These are phyloP conservation scores for Cordyceps cicadae DNA, from an alignment of 2,329 filamentous ascomycete genomes.

Conservation along the genomic window DNA sequence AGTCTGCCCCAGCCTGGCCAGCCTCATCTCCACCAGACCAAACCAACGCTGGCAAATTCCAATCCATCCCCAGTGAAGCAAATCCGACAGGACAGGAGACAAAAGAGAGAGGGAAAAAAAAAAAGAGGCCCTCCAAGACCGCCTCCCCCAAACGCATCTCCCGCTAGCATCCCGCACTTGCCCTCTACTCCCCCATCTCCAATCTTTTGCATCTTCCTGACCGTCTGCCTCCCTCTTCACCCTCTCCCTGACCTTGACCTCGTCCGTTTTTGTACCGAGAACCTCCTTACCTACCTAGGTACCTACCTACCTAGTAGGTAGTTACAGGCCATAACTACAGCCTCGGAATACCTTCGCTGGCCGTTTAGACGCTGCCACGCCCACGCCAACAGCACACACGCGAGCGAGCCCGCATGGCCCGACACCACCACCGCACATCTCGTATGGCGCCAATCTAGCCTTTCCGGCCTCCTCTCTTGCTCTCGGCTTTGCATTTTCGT, in stretches of 20 bases:
- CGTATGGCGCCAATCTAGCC: constrained; percentile 4
- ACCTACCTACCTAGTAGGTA: neutral
- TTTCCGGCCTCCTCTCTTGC: neutral
- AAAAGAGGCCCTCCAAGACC: neutral
- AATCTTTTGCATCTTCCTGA: neutral
- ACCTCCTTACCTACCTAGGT: too few relatives aligned
- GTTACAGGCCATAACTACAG: neutral
- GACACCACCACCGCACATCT: neutral
- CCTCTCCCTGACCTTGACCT: neutral
- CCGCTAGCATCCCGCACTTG: neutral
- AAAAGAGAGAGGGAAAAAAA: neutral
- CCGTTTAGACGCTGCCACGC: neutral
- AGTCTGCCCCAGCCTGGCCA: neutral
- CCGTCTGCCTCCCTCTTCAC: neutral
- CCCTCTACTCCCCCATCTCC: constrained; percentile 2
- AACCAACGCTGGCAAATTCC: neutral
- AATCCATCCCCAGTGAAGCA: neutral
- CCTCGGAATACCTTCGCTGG: neutral
- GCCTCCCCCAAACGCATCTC: neutral
- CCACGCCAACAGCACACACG: neutral
- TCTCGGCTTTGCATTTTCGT: neutral
- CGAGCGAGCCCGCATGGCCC: constrained; percentile 5
- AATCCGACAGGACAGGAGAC: neutral
- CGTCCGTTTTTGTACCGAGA: neutral
- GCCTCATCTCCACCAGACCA: constrained; percentile 6